Base-by-base conservation (phyloP, 805 yeast genomes). In the Nakazawaea peltata region DNA sequence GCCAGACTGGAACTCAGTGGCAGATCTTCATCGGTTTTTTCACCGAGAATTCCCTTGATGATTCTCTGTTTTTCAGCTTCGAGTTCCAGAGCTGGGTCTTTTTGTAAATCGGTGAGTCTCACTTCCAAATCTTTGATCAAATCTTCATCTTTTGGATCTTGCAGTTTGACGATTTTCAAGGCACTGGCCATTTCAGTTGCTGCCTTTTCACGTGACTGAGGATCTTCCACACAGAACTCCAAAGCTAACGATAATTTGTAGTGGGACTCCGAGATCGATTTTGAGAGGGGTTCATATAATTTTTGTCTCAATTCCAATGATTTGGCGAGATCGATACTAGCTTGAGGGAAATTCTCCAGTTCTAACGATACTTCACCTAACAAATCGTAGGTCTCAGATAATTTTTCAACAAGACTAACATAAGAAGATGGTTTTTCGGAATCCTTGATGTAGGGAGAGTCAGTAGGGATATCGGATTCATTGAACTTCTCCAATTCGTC, bases 351-450 rank as follows among this genome's bases (percentile, higher is more conserved):
- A 55, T 85, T 84, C 47, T 90, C 97, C 2, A 92, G 74, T 51
- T 90, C 98, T 29, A 88, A 63, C 0, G 95, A 80, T 8, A 88
- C 81, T 51, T 90, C 97, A 22, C 97, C 97, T 13, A 87, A 63
- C 9, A 88, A 56, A 49, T 82, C 88, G 51, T 77, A 81, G 1
- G 79, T 71, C 38, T 84, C 88, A 0, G 88, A 76, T 16, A 87
- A 60, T 43, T 75, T 81, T 46, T 66, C 62, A 38, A 67, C 59
- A 18, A 67, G 43, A 19, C 49, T 51, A 11, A 65, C 53, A 22
- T 49, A 54, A 14, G 60, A 58, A 29, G 33, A 11, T 37, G 54
- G 56, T 26, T 46, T 47, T 38, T 59, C 59, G 6, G 56, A 32
- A 24, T 49, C 19, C n/a, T n/a, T n/a, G 14, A 33, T n/a, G 14